phyloP scores from a whole-genome alignment of 306 rosid species.

The Chamaecrista fasciculata region DNA sequence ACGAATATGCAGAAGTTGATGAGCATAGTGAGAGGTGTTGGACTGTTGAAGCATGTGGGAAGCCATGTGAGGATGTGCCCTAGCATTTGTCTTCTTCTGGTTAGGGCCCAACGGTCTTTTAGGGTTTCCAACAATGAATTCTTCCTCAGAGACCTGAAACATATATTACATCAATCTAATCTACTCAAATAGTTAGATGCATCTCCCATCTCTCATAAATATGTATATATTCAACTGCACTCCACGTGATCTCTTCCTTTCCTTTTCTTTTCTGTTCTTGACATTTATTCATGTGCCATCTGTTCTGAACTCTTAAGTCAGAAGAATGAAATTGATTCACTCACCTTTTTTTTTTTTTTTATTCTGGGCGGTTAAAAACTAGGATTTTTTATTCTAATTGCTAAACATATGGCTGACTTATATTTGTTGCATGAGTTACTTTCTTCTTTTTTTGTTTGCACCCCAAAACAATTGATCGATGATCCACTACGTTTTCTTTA shows the following conservation, averaged over 20 bases:
- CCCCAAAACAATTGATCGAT: neutral
- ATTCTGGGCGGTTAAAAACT: neutral
- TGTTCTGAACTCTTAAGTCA: neutral
- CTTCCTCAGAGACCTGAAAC: no score
- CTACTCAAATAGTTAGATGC: neutral
- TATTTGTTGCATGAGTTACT: neutral
- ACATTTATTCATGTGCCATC: neutral
- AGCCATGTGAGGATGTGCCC: constrained; percentile 81
- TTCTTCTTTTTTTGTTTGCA: neutral
- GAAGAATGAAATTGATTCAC: constrained; percentile 1
- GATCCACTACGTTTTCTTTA: neutral
- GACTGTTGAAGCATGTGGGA: constrained; percentile 61
- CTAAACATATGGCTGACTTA: neutral
- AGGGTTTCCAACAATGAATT: no score
- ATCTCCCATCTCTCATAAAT: constrained; percentile 25
- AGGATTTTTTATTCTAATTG: neutral
- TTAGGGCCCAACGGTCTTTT: constrained; percentile 39
- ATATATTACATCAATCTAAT: constrained; percentile 4
- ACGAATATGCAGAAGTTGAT: no score
- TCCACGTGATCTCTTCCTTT: constrained; percentile 24
- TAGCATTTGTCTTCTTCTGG: constrained; percentile 38
- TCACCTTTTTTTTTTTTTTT: neutral
- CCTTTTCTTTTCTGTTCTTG: neutral
- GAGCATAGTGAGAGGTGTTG: no score
- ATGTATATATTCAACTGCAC: neutral